Conservation (phyloP, 1,284 basidiomycete genomes). For the Fomitopsis pinicola region DNA sequence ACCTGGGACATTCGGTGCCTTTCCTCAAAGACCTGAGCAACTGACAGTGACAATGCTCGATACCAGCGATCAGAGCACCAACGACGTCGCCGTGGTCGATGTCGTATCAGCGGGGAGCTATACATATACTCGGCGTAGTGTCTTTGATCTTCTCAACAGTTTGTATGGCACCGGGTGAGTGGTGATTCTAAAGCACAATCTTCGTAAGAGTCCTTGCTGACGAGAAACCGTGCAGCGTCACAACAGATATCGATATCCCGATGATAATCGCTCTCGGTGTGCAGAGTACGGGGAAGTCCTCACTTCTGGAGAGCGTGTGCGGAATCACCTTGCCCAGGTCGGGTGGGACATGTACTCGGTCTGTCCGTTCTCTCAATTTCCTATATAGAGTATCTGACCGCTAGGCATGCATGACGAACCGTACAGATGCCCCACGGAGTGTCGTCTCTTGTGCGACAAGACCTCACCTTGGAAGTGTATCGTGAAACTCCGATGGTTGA, state of each 20-base stretch:
- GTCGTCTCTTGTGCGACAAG: conserved; percentile 40
- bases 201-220: background rate
- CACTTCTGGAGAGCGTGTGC: conserved; percentile 70
- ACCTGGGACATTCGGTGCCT: no score
- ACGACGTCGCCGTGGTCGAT: no score
- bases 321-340: conserved; percentile 67
- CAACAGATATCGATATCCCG: conserved; percentile 65
- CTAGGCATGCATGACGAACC: background rate
- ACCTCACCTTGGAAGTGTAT: conserved; percentile 55
- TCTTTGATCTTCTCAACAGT: conserved; percentile 50
- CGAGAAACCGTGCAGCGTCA: conserved; percentile 36
- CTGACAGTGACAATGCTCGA: no score
- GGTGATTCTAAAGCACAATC: background rate
- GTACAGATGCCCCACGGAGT: conserved; percentile 68
- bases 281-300: conserved; percentile 66
- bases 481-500: conserved; percentile 45
- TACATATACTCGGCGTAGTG: conserved; percentile 28
- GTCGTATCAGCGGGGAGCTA: no score
- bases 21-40: no score
- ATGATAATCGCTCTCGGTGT: conserved; percentile 48
- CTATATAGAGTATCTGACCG: background rate
- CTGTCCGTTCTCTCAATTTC: background rate
- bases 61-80: no score
- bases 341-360: conserved; percentile 63
- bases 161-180: conserved; percentile 53